Evolutionary conservation across 148 eudicot species (phyloP).

Genomic region (Diospyros kaki): DNA sequence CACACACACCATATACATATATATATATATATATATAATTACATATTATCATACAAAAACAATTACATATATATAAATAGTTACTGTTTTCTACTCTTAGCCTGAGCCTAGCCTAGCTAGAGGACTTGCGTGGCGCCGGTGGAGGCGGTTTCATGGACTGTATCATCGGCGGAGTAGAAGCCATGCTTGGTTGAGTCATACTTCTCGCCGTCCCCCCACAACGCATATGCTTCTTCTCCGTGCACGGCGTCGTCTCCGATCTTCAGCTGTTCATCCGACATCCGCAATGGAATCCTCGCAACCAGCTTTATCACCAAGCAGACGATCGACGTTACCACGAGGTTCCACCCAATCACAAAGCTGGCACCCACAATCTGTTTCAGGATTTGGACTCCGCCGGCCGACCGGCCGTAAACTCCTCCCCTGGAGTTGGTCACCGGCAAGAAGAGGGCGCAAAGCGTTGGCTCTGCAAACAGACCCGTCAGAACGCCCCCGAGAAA

Average conservation of each 20-base stretch:
- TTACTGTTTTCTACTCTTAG: too few relatives aligned
- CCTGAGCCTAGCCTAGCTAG: neutral
- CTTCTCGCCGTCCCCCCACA: constrained; percentile 70
- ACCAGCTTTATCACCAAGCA: constrained; percentile 31
- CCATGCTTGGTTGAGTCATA: constrained; percentile 37
- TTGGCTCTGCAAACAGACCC: constrained; percentile 55
- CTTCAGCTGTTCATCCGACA: constrained; percentile 49
- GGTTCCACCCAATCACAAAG: constrained; percentile 57
- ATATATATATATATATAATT: too few relatives aligned
- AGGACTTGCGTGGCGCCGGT: constrained; percentile 54
- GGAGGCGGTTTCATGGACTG: constrained; percentile 12
- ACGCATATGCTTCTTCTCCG: constrained; percentile 69
- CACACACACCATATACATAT: too few relatives aligned
- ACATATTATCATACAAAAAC: too few relatives aligned
- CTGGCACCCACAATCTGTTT: constrained; percentile 49
- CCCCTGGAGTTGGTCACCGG: constrained; percentile 38
- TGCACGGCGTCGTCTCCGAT: constrained; percentile 70
- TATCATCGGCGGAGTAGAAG: constrained; percentile 13
- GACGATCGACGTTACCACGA: constrained; percentile 44
- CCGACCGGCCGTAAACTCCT: constrained; percentile 37
- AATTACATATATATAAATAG: too few relatives aligned
- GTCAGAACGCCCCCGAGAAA: constrained; percentile 49
- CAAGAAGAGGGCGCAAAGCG: constrained; percentile 32
- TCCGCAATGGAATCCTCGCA: constrained; percentile 32
- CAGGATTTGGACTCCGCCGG: constrained; percentile 41